phyloP scores from a whole-genome alignment of 129 eudicot genomes.

The Flaveria robusta region DNA sequence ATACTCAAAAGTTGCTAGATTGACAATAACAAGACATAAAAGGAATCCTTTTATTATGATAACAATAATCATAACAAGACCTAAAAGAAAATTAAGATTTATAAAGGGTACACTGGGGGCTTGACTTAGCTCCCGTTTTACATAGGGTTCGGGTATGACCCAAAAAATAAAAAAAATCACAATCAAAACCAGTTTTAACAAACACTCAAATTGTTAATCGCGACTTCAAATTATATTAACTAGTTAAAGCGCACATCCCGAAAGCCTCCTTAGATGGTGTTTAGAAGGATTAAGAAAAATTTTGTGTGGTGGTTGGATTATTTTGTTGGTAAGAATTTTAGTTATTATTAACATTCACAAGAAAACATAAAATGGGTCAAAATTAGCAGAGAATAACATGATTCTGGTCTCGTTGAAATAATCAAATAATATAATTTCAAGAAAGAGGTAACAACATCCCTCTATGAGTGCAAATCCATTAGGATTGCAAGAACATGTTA shows the following conservation, averaged over 20 bases:
- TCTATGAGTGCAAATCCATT: slow-evolving; percentile 36
- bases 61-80: background rate
- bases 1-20: slow-evolving; percentile 7
- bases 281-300: background rate
- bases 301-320: slow-evolving; percentile 19
- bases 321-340: slow-evolving; percentile 19
- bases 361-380: slow-evolving; percentile 23
- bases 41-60: background rate
- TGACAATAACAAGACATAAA: slow-evolving; percentile 20
- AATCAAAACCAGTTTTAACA: background rate
- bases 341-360: slow-evolving; percentile 8
- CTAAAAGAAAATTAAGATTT: background rate
- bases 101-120: too few species aligned
- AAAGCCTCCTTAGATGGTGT: background rate
- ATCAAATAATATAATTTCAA: slow-evolving; percentile 2
- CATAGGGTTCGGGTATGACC: too few species aligned
- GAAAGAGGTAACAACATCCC: slow-evolving; percentile 14
- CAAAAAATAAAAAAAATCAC: background rate
- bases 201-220: background rate
- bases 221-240: background rate
- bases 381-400: slow-evolving; percentile 6
- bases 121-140: too few species aligned
- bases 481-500: slow-evolving; percentile 33
- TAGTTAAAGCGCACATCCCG: background rate
- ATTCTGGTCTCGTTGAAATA: slow-evolving; percentile 19